Conservation (phyloP, 345 rosid species). For the Physaria fendleri region DNA sequence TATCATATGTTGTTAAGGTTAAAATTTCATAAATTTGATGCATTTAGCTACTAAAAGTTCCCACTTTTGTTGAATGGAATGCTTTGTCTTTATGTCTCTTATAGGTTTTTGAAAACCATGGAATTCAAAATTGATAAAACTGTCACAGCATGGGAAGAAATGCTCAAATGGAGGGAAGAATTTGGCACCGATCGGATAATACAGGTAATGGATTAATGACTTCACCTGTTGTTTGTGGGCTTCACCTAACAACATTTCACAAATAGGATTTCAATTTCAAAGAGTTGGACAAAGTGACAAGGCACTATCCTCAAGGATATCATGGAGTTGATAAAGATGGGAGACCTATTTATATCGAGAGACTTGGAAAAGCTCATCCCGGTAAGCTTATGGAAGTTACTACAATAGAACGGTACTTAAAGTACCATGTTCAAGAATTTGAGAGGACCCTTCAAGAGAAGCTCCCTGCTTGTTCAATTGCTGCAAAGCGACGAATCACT, state of each 20-base stretch:
- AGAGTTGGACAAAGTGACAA: slow-evolving; percentile 81
- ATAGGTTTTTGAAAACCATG: slow-evolving; percentile 79
- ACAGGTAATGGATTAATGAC: slow-evolving; percentile 38
- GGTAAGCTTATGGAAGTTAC: slow-evolving; percentile 81
- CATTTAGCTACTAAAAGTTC: neutral
- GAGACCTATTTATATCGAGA: slow-evolving; percentile 82
- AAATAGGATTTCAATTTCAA: slow-evolving; percentile 71
- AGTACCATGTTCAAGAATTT: slow-evolving; percentile 94
- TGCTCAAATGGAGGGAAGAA: slow-evolving; percentile 90
- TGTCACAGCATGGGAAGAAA: slow-evolving; percentile 78
- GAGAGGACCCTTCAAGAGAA: slow-evolving; percentile 78
- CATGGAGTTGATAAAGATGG: slow-evolving; percentile 96
- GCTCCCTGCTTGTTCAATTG: slow-evolving; percentile 85
- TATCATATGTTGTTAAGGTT: slow-evolving; percentile 81
- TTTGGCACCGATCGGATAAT: slow-evolving; percentile 70
- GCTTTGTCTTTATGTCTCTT: neutral
- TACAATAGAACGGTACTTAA: slow-evolving; percentile 65
- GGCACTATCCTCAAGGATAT: slow-evolving; percentile 86
- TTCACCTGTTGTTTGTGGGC: neutral
- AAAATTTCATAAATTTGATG: slow-evolving; percentile 2
- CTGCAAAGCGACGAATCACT: slow-evolving; percentile 66
- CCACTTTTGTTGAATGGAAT: neutral
- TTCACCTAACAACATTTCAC: neutral
- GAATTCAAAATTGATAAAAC: slow-evolving; percentile 70
- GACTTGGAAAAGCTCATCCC: slow-evolving; percentile 90